phyloP scores from a whole-genome alignment of 345 rosid species.

The Cardamine occulta region DNA sequence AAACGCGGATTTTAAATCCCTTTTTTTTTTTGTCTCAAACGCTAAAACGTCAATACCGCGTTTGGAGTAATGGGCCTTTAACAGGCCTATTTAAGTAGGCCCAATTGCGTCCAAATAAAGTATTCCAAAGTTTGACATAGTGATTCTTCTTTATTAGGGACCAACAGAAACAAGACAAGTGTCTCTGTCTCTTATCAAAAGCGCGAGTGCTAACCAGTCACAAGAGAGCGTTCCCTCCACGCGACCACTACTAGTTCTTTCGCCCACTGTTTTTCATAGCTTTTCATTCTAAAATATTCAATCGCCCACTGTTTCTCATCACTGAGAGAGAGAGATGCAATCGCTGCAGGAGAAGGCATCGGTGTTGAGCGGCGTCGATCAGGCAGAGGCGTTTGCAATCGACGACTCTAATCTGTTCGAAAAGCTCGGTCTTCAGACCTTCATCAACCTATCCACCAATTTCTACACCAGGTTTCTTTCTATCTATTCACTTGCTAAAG shows the following conservation, averaged over 20 bases:
- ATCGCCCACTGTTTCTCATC: constrained; percentile 32
- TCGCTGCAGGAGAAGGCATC: constrained; percentile 84
- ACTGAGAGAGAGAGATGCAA: constrained; percentile 53
- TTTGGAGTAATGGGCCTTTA: constrained; percentile 35
- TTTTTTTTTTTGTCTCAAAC: background rate
- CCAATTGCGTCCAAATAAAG: background rate
- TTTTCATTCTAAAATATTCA: background rate
- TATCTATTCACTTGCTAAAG: background rate
- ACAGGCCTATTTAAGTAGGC: background rate
- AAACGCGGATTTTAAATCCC: constrained; percentile 22
- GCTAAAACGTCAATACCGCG: constrained; percentile 16
- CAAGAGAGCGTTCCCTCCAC: constrained; percentile 44
- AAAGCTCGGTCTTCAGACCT: constrained; percentile 79
- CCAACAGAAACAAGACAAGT: background rate
- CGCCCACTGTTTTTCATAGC: constrained; percentile 29
- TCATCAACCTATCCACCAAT: constrained; percentile 84
- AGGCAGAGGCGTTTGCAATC: constrained; percentile 79
- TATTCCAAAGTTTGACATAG: background rate
- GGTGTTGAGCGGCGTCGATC: constrained; percentile 79
- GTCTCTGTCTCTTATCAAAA: background rate
- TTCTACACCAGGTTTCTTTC: constrained; percentile 73
- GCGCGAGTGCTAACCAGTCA: background rate
- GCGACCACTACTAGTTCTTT: constrained; percentile 37
- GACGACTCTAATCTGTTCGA: constrained; percentile 72
- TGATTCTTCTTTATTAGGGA: background rate